A percentile compares a stretch with the other conserved stretches of the same genome.
Conservation (phyloP, 805 yeast genomes). For the Yarrowia sp. region DNA sequence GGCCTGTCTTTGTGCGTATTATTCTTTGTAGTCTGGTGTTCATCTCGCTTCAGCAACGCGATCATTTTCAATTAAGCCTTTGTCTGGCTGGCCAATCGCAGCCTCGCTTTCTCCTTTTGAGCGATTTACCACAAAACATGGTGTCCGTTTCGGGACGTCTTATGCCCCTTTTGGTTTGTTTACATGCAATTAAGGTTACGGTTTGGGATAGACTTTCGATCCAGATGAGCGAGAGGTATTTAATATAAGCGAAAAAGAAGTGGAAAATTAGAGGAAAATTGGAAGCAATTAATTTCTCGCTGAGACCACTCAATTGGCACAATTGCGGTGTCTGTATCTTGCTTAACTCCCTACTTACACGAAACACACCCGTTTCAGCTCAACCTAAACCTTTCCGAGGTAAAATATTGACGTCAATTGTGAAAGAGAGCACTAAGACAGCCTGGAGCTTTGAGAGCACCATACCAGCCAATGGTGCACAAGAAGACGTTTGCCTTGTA, state of each 20-base stretch:
- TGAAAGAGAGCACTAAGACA: background rate
- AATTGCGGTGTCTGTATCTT: background rate
- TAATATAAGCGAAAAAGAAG: background rate
- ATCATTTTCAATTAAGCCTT: background rate
- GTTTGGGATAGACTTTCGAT: background rate
- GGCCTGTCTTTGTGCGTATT: background rate
- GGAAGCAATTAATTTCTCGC: background rate
- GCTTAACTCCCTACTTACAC: background rate
- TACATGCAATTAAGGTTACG: background rate
- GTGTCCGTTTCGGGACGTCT: constrained; percentile 5
- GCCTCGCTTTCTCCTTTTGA: constrained; percentile 3
- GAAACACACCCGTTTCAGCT: constrained; percentile 4
- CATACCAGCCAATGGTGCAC: too few relatives aligned
- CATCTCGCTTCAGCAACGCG: constrained; percentile 7
- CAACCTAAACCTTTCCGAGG: background rate
- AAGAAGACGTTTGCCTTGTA: too few relatives aligned
- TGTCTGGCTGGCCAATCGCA: background rate
- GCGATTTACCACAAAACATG: constrained; percentile 4
- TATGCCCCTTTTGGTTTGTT: constrained; percentile 19
- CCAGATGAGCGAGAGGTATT: background rate
- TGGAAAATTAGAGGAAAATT: background rate
- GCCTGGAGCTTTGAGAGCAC: too few relatives aligned
- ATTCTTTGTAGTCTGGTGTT: background rate
- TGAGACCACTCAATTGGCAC: background rate
- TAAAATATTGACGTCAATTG: constrained; percentile 1